Base-by-base conservation (phyloP, 2,329 filamentous ascomycete species). In the Curvularia lunata region DNA sequence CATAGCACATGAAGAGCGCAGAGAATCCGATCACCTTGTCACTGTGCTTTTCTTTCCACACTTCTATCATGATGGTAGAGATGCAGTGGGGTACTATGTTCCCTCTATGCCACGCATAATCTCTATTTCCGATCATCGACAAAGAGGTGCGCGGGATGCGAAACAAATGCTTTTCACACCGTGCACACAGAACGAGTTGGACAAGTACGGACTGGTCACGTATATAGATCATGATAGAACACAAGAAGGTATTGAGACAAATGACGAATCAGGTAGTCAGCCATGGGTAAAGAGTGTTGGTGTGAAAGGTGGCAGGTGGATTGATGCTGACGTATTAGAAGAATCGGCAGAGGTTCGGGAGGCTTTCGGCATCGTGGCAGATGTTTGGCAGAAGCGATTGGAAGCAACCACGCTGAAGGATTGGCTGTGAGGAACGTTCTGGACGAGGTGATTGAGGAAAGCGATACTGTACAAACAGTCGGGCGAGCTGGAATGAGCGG, bases 41-140 rank as follows among this genome's bases (percentile, higher is more conserved):
- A 51, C 19, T 0, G 16, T 69, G 2, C 32, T 59, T 0, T 70
- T 71, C 52, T 13, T 70, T 0, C 69, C 69, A 0, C 3, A 54
- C 0, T 70, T 64, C 49, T 70, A 67, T 48, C 5, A 23, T 10
- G 59, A 67, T 28, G 51, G 40, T 1, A 37, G 58, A 1, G 65
- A 70, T 37, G 63, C 61, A 0, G 3, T 70, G 3, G 67, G 62
- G 0, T 69, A 53, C 45, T 69, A 57, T 28, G 12, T 32, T 1
- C 56, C 25, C 5, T n/a, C 0, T 30, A n/a, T 3, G 19, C 32
- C 13, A 6, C 0, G 23, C 13, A 1, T 27, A n/a, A 10, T 4
- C 27, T 23, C 13, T 25, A 3, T 23, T 4, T 2, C 19, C 5
- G 25, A 12, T 23, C 0, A 10, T 18, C 18, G 41, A 1, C 23